Evolutionary conservation across 1,139 yeast genomes (phyloP), one percentile per base, ranked within the genome.

Genomic region (Saccharomyces hybrid): DNA sequence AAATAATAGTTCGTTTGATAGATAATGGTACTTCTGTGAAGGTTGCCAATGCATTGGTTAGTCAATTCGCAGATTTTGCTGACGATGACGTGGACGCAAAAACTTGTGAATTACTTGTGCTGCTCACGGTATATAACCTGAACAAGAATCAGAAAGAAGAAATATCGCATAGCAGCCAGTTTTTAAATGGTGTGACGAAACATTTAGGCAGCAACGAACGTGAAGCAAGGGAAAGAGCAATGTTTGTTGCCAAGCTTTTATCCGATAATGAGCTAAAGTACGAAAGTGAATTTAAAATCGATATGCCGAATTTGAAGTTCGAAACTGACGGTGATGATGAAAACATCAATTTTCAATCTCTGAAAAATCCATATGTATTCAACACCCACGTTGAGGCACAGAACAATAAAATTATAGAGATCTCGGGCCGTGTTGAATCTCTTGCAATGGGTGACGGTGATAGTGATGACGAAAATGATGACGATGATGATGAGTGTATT

Each of bases 191-290:
- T 1, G 69, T 74, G 6, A 73, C 76, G 0, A 57, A 64, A 11
- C 62, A 76, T 28, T 58, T 74, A 7, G 58, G 62, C 4, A 61
- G 67, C 31, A 64, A 67, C 47, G 65, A 67, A 47, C 27, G 47
- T 2, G 44, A 48, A 2, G 52, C 68, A 2, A 63, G 77, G 52
- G 72, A 69, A 51, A 58, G 73, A 4, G 74, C 75, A 0, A 72
- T 75, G 72, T 67, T 63, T 55, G 59, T 75, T 14, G 76, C 76
- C 3, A 74, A 72, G 52, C 54, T 57, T 2, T 55, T 73, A 2
- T 65, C 75, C 0, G 59, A 64, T 42, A 67, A 67, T 16, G 67
- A 64, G 48, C 54, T 74, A 7, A 57, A 69, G 27, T 68, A 68
- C 52, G 71, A 70, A 2, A 65, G 71, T 52, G 62, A 61, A 6